Base-by-base conservation (phyloP, 2,329 filamentous ascomycete species). In the Apiospora rasikravindrae region DNA sequence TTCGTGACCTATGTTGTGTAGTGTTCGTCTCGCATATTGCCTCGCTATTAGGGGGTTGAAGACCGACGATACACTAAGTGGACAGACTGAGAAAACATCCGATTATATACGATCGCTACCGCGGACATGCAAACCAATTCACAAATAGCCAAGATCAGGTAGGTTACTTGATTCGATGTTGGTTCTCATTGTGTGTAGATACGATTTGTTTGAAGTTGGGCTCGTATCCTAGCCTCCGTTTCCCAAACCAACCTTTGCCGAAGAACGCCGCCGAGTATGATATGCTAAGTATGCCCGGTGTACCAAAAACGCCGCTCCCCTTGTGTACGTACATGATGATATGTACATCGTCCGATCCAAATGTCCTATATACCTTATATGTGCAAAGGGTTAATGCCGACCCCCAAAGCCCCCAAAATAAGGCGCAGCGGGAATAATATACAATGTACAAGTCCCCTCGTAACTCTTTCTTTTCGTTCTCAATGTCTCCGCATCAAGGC, bases 171-270 rank as follows among this genome's bases (percentile, higher is more conserved):
- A 14, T 47, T 19, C 29, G 19, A 11, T 67, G 5, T 47, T 44
- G 26, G 8, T 68, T 33, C 13, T 57, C 61, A 51, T 67, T 57
- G 67, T 49, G 67, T 49, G n/a, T 69, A 37, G 67, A 49, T 45
- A 45, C 40, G 40, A 24, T 69, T 69, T 22, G 14, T 69, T 47
- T 22, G 14, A 19, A 14, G 29, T 40, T 2, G 57, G 57, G 57
- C 57, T 8, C 57, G 57, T 40, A 64, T 64, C 57, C 19, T 64
- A 64, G 57, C 57, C 57, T 64, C 19, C 22, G 19, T n/a, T 40
- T 24, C 33, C 57, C 29, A 3, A n/a, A 64, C 4, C 29, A n/a
- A n/a, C 57, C 33, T n/a, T 61, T n/a, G 19, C 10, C 57, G n/a
- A 40, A 40, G 19, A 64, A 64, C 57, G 57, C 57, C 57, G 26